Percentiles rank a stretch among this genome's conserved stretches.
Conservation (phyloP, 1,284 basidiomycete species). For the Chondrostereum purpureum region DNA sequence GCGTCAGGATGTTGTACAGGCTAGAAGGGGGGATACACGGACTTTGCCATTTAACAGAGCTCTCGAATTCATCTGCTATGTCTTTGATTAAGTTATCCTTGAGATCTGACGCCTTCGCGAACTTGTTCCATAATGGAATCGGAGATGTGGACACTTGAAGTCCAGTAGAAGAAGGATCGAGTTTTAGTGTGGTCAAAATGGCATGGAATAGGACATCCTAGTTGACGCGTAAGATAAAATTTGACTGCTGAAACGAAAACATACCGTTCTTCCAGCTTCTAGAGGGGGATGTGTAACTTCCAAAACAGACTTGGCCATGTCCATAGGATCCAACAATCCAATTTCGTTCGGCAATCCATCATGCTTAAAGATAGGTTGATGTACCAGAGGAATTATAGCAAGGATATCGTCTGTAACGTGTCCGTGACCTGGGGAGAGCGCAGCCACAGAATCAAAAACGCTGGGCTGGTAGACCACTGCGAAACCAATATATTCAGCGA, state of each 20-base stretch:
- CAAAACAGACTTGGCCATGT: slow-evolving; percentile 39
- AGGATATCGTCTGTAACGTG: slow-evolving; percentile 29
- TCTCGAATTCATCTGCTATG: slow-evolving; percentile 34
- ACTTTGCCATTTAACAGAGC: slow-evolving; percentile 45
- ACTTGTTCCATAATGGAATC: slow-evolving; percentile 36
- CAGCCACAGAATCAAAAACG: slow-evolving; percentile 17
- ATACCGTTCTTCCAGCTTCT: too few relatives aligned
- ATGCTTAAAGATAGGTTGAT: slow-evolving; percentile 37
- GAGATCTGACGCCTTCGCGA: slow-evolving; percentile 28
- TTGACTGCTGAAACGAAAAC: too few relatives aligned
- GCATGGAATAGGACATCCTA: neutral
- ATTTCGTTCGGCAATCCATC: slow-evolving; percentile 28
- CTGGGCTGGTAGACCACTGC: slow-evolving; percentile 29
- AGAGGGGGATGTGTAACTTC: slow-evolving; percentile 17
- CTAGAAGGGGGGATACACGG: too few relatives aligned
- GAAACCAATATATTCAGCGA: slow-evolving; percentile 29
- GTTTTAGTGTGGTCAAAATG: neutral
- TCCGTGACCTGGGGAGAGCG: slow-evolving; percentile 9
- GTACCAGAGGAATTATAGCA: slow-evolving; percentile 34
- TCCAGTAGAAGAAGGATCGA: neutral
- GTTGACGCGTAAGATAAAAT: neutral
- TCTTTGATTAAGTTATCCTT: slow-evolving; percentile 28
- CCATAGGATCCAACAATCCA: slow-evolving; percentile 42
- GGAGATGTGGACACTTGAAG: slow-evolving; percentile 21
- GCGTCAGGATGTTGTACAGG: too few relatives aligned